Conservation (phyloP, 164 flowering plant genomes). For the Stephania yunnanensis region DNA sequence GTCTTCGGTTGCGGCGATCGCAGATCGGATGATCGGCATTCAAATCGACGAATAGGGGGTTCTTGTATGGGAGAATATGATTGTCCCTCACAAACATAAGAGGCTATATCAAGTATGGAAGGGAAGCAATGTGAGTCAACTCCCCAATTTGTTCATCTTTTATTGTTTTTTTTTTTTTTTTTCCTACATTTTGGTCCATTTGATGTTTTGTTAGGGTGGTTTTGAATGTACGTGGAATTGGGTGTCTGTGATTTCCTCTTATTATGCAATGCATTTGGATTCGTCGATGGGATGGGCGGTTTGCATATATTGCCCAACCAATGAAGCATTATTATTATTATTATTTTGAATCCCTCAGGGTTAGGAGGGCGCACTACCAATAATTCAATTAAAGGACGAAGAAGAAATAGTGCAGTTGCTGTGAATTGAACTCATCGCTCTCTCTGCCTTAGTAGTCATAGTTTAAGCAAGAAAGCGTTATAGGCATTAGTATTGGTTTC, state of each 20-base stretch:
- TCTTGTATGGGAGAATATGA: not conserved
- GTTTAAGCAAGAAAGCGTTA: no score
- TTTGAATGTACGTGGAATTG: not conserved
- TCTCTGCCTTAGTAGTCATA: no score
- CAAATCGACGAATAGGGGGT: not conserved
- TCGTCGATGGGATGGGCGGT: not conserved
- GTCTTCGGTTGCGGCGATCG: not conserved
- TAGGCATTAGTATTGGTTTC: no score
- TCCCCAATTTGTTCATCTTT: not conserved
- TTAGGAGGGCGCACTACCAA: no score
- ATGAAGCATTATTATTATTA: not conserved
- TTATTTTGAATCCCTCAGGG: no score
- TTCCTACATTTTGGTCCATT: not conserved
- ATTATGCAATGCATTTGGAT: not conserved
- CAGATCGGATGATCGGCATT: not conserved
- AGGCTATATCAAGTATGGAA: constrained; percentile 18
- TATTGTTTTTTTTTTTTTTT: not conserved
- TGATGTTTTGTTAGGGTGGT: not conserved
- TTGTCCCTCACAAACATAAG: constrained; percentile 7
- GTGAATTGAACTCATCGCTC: no score
- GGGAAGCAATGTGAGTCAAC: constrained; percentile 20
- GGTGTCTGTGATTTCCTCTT: not conserved
- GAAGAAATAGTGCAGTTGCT: no score
- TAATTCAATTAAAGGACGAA: no score
- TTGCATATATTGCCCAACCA: not conserved